Conservation (phyloP, 139 green algal species). For the Tetradesmus lagerheimii region DNA sequence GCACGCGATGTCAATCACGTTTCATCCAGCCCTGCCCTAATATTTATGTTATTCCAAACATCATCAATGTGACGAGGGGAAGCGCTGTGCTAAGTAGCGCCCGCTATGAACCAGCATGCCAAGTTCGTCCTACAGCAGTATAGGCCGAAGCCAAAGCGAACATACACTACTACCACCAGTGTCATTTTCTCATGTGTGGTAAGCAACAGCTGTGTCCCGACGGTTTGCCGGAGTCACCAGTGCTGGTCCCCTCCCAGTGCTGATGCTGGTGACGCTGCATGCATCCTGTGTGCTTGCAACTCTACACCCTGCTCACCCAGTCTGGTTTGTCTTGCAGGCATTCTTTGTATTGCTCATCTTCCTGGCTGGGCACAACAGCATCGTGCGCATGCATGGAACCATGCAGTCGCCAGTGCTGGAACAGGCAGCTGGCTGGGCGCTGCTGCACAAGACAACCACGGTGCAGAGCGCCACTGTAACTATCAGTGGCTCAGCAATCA, state of each 20-base stretch:
- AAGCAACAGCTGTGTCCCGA: neutral
- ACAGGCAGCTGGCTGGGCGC: conserved; percentile 28
- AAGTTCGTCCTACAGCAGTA: neutral
- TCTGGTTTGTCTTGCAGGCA: neutral
- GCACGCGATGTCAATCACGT: neutral
- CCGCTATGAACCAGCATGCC: neutral
- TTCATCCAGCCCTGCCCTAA: neutral
- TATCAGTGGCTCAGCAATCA: conserved; percentile 19
- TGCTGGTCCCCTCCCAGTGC: neutral
- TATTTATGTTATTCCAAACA: neutral
- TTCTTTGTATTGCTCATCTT: conserved; percentile 12
- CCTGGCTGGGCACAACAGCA: conserved; percentile 23
- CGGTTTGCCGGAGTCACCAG: neutral
- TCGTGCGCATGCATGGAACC: conserved; percentile 12
- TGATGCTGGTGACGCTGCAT: neutral
- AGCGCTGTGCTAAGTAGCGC: neutral
- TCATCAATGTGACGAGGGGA: neutral
- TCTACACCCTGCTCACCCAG: neutral
- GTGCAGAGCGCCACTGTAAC: conserved; percentile 38
- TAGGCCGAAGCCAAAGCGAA: neutral
- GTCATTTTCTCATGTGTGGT: conserved; percentile 11
- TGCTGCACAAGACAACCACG: conserved; percentile 28
- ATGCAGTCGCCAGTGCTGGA: conserved; percentile 6
- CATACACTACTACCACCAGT: neutral
- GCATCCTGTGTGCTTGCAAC: neutral